These are phyloP conservation scores for Dillenia turbinata DNA, from an alignment of 164 flowering plant species.

Conservation along the genomic window DNA sequence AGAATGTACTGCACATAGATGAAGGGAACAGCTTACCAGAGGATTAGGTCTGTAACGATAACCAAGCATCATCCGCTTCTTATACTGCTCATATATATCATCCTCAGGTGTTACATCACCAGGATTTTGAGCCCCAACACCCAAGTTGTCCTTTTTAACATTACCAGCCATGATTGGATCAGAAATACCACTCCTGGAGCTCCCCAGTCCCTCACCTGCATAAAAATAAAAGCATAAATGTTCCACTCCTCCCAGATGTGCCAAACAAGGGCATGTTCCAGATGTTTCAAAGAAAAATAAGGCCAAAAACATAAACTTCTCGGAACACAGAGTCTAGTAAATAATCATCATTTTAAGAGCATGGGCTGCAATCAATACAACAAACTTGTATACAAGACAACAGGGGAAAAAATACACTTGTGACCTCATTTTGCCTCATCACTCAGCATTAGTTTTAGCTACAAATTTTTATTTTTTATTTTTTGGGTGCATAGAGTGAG, in stretches of 20 bases:
- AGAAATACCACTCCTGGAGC: slow-evolving; percentile 81
- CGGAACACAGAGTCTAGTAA: no score
- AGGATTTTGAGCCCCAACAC: slow-evolving; percentile 87
- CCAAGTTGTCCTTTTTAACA: slow-evolving; percentile 76
- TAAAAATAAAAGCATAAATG: background rate
- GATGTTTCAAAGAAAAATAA: no score
- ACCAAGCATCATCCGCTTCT: slow-evolving; percentile 99
- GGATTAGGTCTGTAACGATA: slow-evolving; percentile 92
- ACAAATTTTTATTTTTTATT: no score
- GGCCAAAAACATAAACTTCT: no score
- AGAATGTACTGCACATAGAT: background rate
- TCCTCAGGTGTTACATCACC: slow-evolving; percentile 92
- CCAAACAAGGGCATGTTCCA: background rate
- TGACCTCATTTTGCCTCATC: no score
- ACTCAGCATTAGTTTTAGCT: no score
- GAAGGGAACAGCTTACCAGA: slow-evolving; percentile 42
- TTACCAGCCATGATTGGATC: slow-evolving; percentile 86
- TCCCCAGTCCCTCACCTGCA: slow-evolving; percentile 96
- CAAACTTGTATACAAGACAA: no score
- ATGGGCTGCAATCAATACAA: no score
- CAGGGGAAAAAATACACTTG: no score
- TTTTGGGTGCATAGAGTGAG: no score
- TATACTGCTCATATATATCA: slow-evolving; percentile 97
- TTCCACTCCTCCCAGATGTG: background rate
- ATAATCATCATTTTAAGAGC: no score